Percentiles rank a stretch among this genome's conserved stretches.
Evolutionary conservation across 768 basidiomycete species (phyloP).

Genomic region (Agaricus bisporus): DNA sequence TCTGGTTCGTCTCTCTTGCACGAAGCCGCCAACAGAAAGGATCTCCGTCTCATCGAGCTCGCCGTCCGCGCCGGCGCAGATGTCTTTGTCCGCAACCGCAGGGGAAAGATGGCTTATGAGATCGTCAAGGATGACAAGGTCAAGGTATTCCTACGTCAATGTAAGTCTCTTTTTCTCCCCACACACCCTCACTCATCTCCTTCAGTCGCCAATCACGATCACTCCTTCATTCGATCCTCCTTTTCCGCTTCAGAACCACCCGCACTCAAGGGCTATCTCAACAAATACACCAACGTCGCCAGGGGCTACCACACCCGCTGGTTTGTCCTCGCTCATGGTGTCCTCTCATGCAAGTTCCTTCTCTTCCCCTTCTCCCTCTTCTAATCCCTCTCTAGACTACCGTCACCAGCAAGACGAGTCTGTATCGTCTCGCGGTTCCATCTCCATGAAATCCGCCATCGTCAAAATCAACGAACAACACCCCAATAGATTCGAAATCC

Average conservation of each 20-base stretch:
- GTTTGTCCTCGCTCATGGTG: conserved; percentile 86
- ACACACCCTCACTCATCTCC: neutral
- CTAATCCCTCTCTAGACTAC: conserved; percentile 46
- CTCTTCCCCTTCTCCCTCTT: neutral
- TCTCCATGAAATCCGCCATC: conserved; percentile 76
- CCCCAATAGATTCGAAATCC: conserved; percentile 76
- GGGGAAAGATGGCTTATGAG: conserved; percentile 63
- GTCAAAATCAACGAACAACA: conserved; percentile 51
- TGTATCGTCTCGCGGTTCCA: conserved; percentile 79
- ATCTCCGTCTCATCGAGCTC: conserved; percentile 78
- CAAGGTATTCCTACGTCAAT: conserved; percentile 76
- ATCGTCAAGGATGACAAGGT: conserved; percentile 75
- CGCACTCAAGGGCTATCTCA: conserved; percentile 68
- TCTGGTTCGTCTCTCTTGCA: conserved; percentile 78
- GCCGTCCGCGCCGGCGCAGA: conserved; percentile 83
- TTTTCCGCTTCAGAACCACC: conserved; percentile 46
- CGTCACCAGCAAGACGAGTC: conserved; percentile 88
- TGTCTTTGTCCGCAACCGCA: conserved; percentile 77
- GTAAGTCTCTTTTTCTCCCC: conserved; percentile 35
- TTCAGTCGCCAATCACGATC: conserved; percentile 71
- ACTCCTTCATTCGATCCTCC: conserved; percentile 51
- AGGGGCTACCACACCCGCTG: conserved; percentile 85
- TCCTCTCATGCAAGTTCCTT: conserved; percentile 67
- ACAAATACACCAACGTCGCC: conserved; percentile 91
- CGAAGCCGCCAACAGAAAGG: conserved; percentile 78